Evolutionary conservation across 306 rosid genomes (phyloP).

Genomic region (Hippophae tibetana): DNA sequence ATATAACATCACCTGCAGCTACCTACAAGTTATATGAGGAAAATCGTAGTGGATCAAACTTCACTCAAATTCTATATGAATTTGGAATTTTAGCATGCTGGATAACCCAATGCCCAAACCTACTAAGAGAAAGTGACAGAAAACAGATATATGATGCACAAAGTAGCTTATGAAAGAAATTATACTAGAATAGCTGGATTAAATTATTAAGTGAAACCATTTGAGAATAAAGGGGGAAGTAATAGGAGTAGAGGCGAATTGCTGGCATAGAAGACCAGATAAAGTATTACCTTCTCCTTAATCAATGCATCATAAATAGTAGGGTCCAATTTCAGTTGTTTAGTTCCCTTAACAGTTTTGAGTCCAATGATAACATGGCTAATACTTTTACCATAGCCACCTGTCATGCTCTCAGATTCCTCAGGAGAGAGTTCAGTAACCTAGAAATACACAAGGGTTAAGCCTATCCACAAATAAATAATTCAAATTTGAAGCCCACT

Average conservation of each 20-base stretch:
- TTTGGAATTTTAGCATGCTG: neutral
- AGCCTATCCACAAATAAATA: slow-evolving; percentile 13
- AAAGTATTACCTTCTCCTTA: slow-evolving; percentile 64
- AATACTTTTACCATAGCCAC: slow-evolving; percentile 96
- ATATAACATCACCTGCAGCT: slow-evolving; percentile 94
- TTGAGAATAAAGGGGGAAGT: neutral
- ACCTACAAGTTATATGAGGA: slow-evolving; percentile 38
- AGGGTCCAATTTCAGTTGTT: slow-evolving; percentile 92
- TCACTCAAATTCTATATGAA: neutral
- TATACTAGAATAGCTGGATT: too few species aligned
- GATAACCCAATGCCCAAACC: neutral
- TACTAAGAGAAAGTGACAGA: neutral
- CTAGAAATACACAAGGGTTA: slow-evolving; percentile 24
- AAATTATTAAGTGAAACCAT: neutral
- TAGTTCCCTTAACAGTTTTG: slow-evolving; percentile 93
- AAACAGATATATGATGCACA: too few species aligned
- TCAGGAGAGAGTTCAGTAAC: slow-evolving; percentile 93
- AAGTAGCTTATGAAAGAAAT: too few species aligned
- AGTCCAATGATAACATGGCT: slow-evolving; percentile 95
- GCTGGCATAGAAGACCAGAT: too few species aligned
- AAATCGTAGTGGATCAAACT: neutral
- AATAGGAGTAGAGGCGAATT: neutral
- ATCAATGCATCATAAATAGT: slow-evolving; percentile 91
- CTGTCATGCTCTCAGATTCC: slow-evolving; percentile 83
- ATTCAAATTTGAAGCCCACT: neutral